phyloP scores from a whole-genome alignment of 352 stramenopile species.

The Phytophthora quininea region DNA sequence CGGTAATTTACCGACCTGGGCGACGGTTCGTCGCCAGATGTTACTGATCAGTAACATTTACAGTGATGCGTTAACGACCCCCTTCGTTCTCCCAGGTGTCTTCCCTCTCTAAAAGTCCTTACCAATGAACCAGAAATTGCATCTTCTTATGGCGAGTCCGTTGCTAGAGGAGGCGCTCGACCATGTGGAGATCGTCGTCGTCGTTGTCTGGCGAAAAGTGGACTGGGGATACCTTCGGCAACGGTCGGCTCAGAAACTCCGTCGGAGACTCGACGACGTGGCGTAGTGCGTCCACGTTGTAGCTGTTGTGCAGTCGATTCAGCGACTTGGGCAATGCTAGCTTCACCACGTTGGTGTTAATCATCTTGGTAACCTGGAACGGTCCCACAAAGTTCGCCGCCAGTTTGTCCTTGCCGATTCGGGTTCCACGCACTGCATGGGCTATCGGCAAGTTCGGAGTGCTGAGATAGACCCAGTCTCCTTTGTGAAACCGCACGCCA shows the following conservation, averaged over 20 bases:
- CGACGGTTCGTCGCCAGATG: too few species aligned
- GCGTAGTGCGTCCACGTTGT: not conserved
- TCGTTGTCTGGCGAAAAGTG: not conserved
- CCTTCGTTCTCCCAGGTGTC: not conserved
- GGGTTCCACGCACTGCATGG: slow-evolving; percentile 2
- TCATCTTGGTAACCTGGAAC: not conserved
- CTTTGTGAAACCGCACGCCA: not conserved
- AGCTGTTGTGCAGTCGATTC: not conserved
- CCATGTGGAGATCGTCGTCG: not conserved
- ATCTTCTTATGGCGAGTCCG: not conserved
- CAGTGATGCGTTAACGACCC: too few species aligned
- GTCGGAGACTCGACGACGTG: not conserved
- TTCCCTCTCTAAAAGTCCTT: not conserved
- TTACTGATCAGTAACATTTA: too few species aligned
- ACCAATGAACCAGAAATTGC: not conserved
- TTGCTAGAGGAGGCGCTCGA: not conserved
- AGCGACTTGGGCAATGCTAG: not conserved
- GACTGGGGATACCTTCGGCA: not conserved
- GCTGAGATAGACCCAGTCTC: slow-evolving; percentile 4
- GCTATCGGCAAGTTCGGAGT: slow-evolving; percentile 7
- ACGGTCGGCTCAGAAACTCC: not conserved
- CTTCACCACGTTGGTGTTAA: not conserved
- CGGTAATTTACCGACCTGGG: too few species aligned
- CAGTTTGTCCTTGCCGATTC: slow-evolving; percentile 10
- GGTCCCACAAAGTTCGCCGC: not conserved